A percentile compares a stretch with the other conserved stretches of the same genome.
phyloP scores from a whole-genome alignment of 441 rosid genomes.

The Theobroma grandiflorum region DNA sequence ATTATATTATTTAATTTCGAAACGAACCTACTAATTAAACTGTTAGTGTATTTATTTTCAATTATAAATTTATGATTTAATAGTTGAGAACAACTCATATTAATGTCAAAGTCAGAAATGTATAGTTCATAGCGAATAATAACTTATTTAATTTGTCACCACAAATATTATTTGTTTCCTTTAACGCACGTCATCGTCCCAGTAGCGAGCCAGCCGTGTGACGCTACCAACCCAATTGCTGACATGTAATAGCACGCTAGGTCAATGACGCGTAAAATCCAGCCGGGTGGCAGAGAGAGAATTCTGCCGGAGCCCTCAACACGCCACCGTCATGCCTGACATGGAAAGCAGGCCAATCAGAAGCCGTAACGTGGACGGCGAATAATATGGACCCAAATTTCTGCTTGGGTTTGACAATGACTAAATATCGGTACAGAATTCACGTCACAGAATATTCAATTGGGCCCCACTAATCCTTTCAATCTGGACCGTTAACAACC shows the following conservation, averaged over 20 bases:
- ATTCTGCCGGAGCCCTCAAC: not conserved
- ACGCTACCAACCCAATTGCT: not conserved
- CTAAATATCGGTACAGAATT: not conserved
- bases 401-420: not conserved
- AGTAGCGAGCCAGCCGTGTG: not conserved
- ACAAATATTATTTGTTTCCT: not conserved
- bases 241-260: not conserved
- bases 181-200: not conserved
- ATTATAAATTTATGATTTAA: too few species aligned
- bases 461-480: not conserved
- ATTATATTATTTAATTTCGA: too few species aligned
- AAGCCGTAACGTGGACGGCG: not conserved
- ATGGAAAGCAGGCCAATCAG: not conserved
- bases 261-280: not conserved
- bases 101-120: too few species aligned
- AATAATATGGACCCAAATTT: not conserved
- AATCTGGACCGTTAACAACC: not conserved
- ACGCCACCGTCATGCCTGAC: not conserved
- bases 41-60: too few species aligned
- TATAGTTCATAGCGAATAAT: not conserved
- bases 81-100: too few species aligned
- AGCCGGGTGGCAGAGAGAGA: not conserved
- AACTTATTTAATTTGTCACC: not conserved
- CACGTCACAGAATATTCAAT: not conserved
- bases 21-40: too few species aligned